Evolutionary conservation across 306 rosid species (phyloP), one percentile per base, ranked within the genome.

Genomic region (Senna siamea): DNA sequence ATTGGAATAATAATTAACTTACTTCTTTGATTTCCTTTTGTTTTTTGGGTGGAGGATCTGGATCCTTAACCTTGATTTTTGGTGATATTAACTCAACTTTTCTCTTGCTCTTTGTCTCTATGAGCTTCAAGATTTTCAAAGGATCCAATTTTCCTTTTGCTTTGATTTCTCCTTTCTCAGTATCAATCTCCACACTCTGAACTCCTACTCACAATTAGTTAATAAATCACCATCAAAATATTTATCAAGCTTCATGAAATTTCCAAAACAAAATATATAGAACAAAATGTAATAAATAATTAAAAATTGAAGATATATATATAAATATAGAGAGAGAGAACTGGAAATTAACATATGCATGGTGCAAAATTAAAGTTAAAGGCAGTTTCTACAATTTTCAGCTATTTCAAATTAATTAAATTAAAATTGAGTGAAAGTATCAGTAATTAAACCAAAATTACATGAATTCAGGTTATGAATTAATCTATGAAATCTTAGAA

Each of bases 51-150:
- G 23, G 6, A 34, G 58, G 30, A 9, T 58, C 2, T 20, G 43
- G 22, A 58, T 86, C 91, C 53, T 83, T 78, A 70, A 79, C 65
- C 89, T 78, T 88, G 54, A 80, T 22, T 71, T 86, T 93, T 55
- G 98, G 98, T 22, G 97, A 93, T 74, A 93, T 58, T 74, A 93
- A 60, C 63, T 91, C 92, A 79, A 91, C 84, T 73, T 80, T 91
- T 69, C 72, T 91, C 52, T 85, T 89, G 73, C 80, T 82, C 20
- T 83, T 56, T 67, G 82, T 89, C 81, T 87, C 87, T 38, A 91
- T 80, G 44, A 74, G 73, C 66, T 89, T 86, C 46, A 78, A 84
- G 8, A 91, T 74, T 77, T 85, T 80, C 41, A 84, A 26, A 43
- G 91, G 93, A 44, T 89, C 96, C 57, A 93, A 69, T 55, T 67